Base-by-base conservation (phyloP, 495 filamentous ascomycete species). In the Talaromyces proteolyticus region DNA sequence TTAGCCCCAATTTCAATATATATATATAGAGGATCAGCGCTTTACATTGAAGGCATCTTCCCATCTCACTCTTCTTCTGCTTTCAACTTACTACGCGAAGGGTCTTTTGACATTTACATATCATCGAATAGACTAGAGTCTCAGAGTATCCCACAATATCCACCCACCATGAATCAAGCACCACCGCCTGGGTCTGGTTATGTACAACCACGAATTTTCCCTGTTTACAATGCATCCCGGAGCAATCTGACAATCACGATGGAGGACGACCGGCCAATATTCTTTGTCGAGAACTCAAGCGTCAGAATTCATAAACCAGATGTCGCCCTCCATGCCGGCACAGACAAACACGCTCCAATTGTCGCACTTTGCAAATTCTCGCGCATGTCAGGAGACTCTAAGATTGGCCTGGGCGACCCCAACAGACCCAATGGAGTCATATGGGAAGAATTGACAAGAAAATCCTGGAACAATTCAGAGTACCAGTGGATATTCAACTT, bases 381-480 rank as follows among this genome's bases (percentile, higher is more conserved):
- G 12, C 64, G 65, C 37, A 63, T 72, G 48, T 68, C 67, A 4
- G 52, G 57, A 21, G 57, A 64, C 50, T 44, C 55, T 18, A 58
- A 62, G 42, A 52, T 70, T 34, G 64, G 67, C 12, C 54, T 69
- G 8, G 63, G 63, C 29, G 58, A 68, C 37, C 62, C 62, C 0
- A 39, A 53, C 14, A 25, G 51, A 1, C 42, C 55, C 23, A 51
- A 42, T 41, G 24, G 19, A 3, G 57, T 68, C 22, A 37, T 44
- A 10, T 68, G 64, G 59, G 62, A 64, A 29, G 49, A 58, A 16
- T 39, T 70, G 4, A 52, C 54, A 39, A 57, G 56, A 16, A 56
- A 62, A 26, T 53, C 55, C n/a, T 36, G 51, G 16, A 20, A 44
- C 12, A 48, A 53, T 5, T 50, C 25, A 17, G 57, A 52, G 40